Conservation (phyloP, 371 early-diverging fungal genomes). For the Mortierella sp. region DNA sequence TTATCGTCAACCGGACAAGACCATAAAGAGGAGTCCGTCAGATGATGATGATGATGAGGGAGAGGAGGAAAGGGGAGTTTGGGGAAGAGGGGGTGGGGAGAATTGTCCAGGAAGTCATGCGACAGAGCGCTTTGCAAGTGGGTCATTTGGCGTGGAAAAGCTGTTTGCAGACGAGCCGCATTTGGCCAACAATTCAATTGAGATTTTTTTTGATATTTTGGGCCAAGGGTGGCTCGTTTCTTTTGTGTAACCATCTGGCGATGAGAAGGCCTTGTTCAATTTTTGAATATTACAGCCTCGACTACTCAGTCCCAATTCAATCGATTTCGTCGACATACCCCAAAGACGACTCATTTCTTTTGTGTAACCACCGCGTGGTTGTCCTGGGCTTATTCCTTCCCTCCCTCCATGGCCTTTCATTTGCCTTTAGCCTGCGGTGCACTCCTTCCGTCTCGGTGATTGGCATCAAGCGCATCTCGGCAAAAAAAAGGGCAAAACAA, state of each 20-base stretch:
- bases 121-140: background rate
- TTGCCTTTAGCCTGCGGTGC: too few relatives aligned
- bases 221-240: slow-evolving; percentile 34
- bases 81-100: too few relatives aligned
- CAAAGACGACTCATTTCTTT: slow-evolving; percentile 42
- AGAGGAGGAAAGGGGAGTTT: too few relatives aligned
- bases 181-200: slow-evolving; percentile 11
- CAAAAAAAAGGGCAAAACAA: too few relatives aligned
- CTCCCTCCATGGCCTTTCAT: too few relatives aligned
- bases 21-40: too few relatives aligned
- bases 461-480: background rate
- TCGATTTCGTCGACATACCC: background rate
- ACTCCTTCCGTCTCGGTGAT: background rate
- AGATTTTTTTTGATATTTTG: slow-evolving; percentile 17
- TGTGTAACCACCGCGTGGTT: slow-evolving; percentile 19
- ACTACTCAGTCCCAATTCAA: slow-evolving; percentile 18
- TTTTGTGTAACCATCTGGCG: slow-evolving; percentile 47
- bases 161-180: background rate
- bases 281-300: slow-evolving; percentile 14
- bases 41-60: too few relatives aligned
- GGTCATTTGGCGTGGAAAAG: slow-evolving; percentile 8
- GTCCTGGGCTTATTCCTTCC: slow-evolving; percentile 1
- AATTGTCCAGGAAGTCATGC: too few relatives aligned
- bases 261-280: background rate
- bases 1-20: too few relatives aligned